Conservation (phyloP, 768 basidiomycete genomes). For the Termitomyces sp. region DNA sequence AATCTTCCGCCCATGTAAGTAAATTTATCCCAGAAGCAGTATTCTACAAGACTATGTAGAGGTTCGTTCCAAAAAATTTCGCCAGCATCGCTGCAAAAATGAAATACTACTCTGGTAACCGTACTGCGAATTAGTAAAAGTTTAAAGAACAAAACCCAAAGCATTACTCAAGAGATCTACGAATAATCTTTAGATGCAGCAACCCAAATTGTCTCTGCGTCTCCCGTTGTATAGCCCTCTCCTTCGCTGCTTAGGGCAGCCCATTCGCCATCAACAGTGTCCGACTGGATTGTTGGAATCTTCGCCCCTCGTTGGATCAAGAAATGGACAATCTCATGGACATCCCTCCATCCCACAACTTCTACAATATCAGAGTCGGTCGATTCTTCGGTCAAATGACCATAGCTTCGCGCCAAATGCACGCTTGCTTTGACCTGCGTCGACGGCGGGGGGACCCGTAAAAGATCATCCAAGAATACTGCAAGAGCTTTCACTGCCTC, state of each 20-base stretch:
- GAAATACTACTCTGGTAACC: too few species aligned
- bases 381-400: constrained; percentile 38
- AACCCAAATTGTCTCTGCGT: constrained; percentile 18
- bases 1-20: too few species aligned
- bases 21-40: too few species aligned
- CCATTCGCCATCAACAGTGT: constrained; percentile 64
- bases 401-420: constrained; percentile 49
- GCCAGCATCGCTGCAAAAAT: not conserved
- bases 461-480: constrained; percentile 65
- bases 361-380: constrained; percentile 21
- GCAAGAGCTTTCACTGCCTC: constrained; percentile 79
- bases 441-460: constrained; percentile 26
- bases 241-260: constrained; percentile 60
- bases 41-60: too few species aligned
- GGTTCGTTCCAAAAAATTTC: too few species aligned
- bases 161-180: not conserved
- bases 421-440: constrained; percentile 41
- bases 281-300: constrained; percentile 47
- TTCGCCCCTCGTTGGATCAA: constrained; percentile 70
- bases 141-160: not conserved
- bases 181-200: constrained; percentile 3
- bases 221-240: constrained; percentile 38
- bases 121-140: not conserved
- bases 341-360: constrained; percentile 56
- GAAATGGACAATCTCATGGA: constrained; percentile 70